phyloP scores from a whole-genome alignment of 768 basidiomycete species.

The Ephemerocybe angulata region DNA sequence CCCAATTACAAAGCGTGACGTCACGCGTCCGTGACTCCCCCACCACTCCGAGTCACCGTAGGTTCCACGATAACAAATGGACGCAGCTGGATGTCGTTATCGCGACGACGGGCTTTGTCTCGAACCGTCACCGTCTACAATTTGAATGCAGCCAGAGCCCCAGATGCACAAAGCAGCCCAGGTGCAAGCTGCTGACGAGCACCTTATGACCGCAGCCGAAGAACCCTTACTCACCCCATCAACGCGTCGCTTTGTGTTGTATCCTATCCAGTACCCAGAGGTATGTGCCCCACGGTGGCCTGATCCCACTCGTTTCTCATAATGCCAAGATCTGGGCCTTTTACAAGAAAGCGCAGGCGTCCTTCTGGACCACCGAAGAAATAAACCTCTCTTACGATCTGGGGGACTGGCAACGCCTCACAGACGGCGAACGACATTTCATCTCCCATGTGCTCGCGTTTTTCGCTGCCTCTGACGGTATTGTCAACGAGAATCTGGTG shows the following conservation, averaged over 20 bases:
- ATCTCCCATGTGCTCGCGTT: conserved; percentile 95
- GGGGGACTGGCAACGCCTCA: conserved; percentile 87
- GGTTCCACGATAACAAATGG: too few relatives aligned
- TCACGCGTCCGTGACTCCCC: conserved; percentile 11
- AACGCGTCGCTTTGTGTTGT: conserved; percentile 83
- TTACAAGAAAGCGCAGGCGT: conserved; percentile 96
- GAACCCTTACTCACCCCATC: conserved; percentile 85
- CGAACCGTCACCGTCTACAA: too few relatives aligned
- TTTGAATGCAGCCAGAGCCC: too few relatives aligned
- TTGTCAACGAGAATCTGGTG: conserved; percentile 95
- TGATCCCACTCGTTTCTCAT: background rate
- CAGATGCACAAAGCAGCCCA: background rate
- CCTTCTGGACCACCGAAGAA: conserved; percentile 94
- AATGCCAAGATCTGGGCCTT: conserved; percentile 83
- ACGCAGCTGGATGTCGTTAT: too few relatives aligned
- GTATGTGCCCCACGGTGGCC: conserved; percentile 37
- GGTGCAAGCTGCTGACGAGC: conserved; percentile 29
- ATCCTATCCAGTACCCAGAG: conserved; percentile 93
- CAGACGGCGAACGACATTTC: conserved; percentile 85
- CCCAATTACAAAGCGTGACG: background rate
- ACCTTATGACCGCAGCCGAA: conserved; percentile 44
- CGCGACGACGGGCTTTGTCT: too few relatives aligned
- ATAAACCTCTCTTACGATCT: conserved; percentile 91
- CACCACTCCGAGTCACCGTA: too few relatives aligned
- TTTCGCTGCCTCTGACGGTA: conserved; percentile 95